Base-by-base conservation (phyloP, 257 asterid genomes). In the Cinchona pubescens region DNA sequence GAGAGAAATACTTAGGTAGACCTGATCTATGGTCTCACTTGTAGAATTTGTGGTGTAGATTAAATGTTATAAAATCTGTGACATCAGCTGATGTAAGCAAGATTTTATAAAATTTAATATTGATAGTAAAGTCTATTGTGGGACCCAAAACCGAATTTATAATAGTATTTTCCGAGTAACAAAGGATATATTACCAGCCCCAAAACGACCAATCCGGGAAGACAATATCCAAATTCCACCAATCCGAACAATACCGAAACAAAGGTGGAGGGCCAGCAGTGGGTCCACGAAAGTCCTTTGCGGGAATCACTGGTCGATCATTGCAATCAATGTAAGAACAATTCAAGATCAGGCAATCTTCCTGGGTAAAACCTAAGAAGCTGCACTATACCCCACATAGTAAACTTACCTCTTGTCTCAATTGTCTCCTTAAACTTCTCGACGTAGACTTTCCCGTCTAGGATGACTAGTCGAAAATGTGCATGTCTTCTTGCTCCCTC, bases 141-240 rank as follows among this genome's bases (percentile, higher is more conserved):
- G n/a, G n/a, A n/a, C n/a, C n/a, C n/a, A n/a, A n/a, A n/a, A n/a
- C n/a, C n/a, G n/a, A n/a, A n/a, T n/a, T n/a, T n/a, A n/a, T n/a
- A n/a, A n/a, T n/a, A n/a, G n/a, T n/a, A n/a, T n/a, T n/a, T n/a
- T n/a, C n/a, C n/a, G n/a, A n/a, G n/a, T n/a, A n/a, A n/a, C n/a
- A n/a, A n/a, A n/a, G n/a, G n/a, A n/a, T n/a, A n/a, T n/a, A n/a
- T 84, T 94, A 94, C 98, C 98, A 92, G 72, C 98, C 98, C 98
- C 98, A 94, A 37, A 90, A 94, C 8, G 97, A 85, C 96, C 96
- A 91, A 69, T 91, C 97, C 0, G 98, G 98, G 79, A 94, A 94
- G 73, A 90, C 96, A 75, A 94, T 94, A n/a, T 94, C 98, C 88
- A 89, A 69, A 89, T 88, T 89, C 65, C 37, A 59, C 86, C 83